Evolutionary conservation across 768 basidiomycete species (phyloP).

Genomic region (Pleurotus tuoliensis): DNA sequence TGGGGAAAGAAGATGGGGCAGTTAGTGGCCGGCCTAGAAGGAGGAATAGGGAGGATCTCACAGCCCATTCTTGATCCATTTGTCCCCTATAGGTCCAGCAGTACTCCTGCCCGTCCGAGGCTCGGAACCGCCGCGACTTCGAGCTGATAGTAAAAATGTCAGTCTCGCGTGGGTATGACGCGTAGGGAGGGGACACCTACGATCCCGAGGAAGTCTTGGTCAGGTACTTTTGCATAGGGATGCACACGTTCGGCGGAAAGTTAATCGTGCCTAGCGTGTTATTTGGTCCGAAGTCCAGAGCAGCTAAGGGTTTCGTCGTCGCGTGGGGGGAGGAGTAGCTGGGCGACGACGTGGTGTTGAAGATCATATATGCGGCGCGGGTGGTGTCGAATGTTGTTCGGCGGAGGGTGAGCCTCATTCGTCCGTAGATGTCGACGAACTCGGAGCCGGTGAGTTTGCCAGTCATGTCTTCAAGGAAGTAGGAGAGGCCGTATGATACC

Average conservation of each 20-base stretch:
- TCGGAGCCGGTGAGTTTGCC: conserved; percentile 51
- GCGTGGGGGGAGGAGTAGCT: conserved; percentile 18
- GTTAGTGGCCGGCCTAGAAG: conserved; percentile 2
- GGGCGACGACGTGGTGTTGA: conserved; percentile 30
- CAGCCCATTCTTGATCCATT: conserved; percentile 61
- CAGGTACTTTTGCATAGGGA: conserved; percentile 54
- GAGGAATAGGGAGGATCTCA: conserved; percentile 23
- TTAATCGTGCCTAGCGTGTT: conserved; percentile 51
- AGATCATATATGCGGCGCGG: conserved; percentile 50
- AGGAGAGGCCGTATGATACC: conserved; percentile 53
- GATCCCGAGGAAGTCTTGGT: conserved; percentile 20
- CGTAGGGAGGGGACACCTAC: too few species aligned
- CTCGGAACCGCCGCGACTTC: conserved; percentile 48
- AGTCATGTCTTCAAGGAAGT: conserved; percentile 61
- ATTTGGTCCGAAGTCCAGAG: conserved; percentile 47
- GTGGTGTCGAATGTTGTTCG: conserved; percentile 40
- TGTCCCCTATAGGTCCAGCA: conserved; percentile 50
- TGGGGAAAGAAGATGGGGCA: background rate
- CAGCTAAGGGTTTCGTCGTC: conserved; percentile 33
- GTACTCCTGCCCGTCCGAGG: conserved; percentile 59
- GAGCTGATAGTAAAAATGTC: conserved; percentile 25
- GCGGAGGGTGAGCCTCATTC: conserved; percentile 46
- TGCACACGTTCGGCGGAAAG: conserved; percentile 28
- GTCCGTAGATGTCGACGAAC: conserved; percentile 62
- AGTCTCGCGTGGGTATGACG: too few species aligned